Base-by-base conservation (phyloP, 2,329 filamentous ascomycete genomes). In the Akanthomyces uredinophilus region DNA sequence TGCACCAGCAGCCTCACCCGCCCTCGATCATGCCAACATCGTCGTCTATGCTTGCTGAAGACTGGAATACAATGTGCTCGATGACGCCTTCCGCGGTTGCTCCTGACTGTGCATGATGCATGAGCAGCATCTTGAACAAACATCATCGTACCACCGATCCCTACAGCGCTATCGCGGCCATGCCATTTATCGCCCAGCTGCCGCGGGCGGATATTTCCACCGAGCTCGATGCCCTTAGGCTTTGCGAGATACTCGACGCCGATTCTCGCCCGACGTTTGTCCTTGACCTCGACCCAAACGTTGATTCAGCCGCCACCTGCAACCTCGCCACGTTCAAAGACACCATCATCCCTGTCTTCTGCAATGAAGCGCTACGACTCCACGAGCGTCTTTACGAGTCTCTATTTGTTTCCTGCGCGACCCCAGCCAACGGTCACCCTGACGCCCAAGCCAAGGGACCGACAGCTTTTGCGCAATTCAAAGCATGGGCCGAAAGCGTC, bases 401-500 rank as follows among this genome's bases (percentile, higher is more conserved):
- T n/a, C 65, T 76, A 1, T 46, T 66, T 8, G 69, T 69, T 8
- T 44, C 18, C 18, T n/a, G 41, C 18, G 41, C 41, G 7, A 11
- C 18, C 41, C 41, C 41, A 44, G 27, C 39, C 16, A 20, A 41
- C 29, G 63, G 57, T 7, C 20, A 49, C 20, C 24, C 57, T 1
- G 43, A 58, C 4, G 55, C 56, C 1, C 60, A 63, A 18, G 35
- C 43, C 29, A n/a, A 53, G 2, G 60, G 52, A 6, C 1, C 50
- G 10, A 47, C 61, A 35, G 20, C 63, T 2, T 76, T 78, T 59
- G 61, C 68, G 0, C 71, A 74, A 0, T 81, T 80, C 64, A 73
- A 67, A 53, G 64, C 58, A 1, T 81, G 78, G 78, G 74, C 74
- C 0, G 76, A 75, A 0, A 71, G 76, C 0, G 69, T 76, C 18